A percentile compares a stretch with the other conserved stretches of the same genome.
phyloP scores from a whole-genome alignment of 805 yeast species.

The Yarrowia osloensis region DNA sequence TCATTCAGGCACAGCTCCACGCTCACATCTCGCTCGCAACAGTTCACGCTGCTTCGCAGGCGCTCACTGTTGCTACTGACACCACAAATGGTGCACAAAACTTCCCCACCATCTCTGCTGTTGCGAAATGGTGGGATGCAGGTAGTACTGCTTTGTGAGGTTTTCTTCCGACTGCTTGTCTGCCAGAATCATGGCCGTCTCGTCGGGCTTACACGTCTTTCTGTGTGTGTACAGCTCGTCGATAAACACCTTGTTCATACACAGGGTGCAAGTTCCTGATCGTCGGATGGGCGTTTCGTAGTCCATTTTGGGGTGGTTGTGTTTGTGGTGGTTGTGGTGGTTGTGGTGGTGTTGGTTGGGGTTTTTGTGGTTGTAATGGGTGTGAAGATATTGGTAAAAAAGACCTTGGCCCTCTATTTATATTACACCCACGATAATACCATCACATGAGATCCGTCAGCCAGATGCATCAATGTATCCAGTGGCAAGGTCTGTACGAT shows the following conservation, averaged over 20 bases:
- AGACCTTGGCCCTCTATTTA: background rate
- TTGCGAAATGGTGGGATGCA: conserved; percentile 5
- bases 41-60: no score
- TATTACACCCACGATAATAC: no score
- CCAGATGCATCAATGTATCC: no score
- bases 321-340: background rate
- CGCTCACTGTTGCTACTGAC: background rate
- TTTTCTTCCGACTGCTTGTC: background rate
- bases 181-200: background rate
- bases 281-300: background rate
- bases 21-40: background rate
- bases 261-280: background rate
- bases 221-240: conserved; percentile 1
- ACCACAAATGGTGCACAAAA: conserved; percentile 1
- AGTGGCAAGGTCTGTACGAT: no score
- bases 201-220: background rate
- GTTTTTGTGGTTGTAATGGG: background rate
- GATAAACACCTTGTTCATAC: background rate
- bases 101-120: conserved; percentile 8
- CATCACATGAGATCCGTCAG: no score
- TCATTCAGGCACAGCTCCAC: no score
- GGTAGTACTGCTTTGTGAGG: background rate
- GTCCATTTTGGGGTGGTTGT: background rate
- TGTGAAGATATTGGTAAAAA: background rate
- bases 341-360: background rate